Evolutionary conservation across 208 protist genomes (phyloP), one percentile per base, ranked within the genome.

Genomic region (Lotmaria passim): DNA sequence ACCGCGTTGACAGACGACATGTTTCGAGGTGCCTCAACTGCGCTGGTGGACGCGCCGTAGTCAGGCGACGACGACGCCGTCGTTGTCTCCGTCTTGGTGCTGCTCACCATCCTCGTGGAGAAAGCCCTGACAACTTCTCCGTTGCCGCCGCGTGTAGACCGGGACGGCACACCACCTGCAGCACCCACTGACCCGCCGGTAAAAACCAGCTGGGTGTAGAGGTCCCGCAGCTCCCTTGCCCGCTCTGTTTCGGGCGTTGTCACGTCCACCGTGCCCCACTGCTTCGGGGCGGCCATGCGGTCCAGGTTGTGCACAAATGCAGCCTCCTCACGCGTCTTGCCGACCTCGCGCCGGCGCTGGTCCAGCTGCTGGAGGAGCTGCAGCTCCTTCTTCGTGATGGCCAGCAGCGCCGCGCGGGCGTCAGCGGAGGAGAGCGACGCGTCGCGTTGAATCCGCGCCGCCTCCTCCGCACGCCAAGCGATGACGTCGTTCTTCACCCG

Each of bases 301-400:
- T 87, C 73, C 30, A 97, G 67, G 21, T 80, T 89, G 17, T 59
- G 69, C 53, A 88, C 69, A 60, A 98, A 95, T 11, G 75, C 63
- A 21, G 59, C 55, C 50, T 90, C 81, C 26, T 86, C 76, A 24
- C 84, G 92, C 26, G 93, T 82, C 68, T 83, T 69, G 44, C 80
- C 50, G 10, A 92, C 93, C 47, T 63, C 50, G 15, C 79, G 79
- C 50, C 94, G 90, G 39, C 98, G 88, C 63, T 82, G 78, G 64
- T 99, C 97, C n/a, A 99, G 94, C 30, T 98, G 97, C 77, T 98
- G 96, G 31, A 99, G 78, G 51, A 98, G 81, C 65, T 97, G 92
- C 53, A 98, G 78, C 81, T 99, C 94, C 67, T 98, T 96, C 66
- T 94, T 90, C 4, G 98, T 96, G 26, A 99, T 83, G 19, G 97